Base-by-base conservation (phyloP, 2,329 filamentous ascomycete genomes). In the Botrytis hyacinthi region DNA sequence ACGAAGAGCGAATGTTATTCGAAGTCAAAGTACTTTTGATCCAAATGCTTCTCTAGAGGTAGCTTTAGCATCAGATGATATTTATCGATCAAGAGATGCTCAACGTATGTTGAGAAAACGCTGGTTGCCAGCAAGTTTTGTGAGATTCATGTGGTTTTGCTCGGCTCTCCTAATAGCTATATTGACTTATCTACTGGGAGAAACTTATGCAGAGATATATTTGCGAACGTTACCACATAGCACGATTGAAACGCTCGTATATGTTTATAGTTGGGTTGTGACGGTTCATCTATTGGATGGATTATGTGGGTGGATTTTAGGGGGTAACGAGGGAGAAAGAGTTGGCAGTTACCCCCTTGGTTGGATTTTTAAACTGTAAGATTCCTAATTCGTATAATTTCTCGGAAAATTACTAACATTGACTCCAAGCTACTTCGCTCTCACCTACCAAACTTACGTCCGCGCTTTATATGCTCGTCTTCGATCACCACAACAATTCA, bases 361-460 rank as follows among this genome's bases (percentile, higher is more conserved):
- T 76, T 92, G 89, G 88, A 87, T 91, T 60, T 92, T 92, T 78
- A 92, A 92, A 80, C 84, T 92, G 87, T 91, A 80, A 82, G 87
- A 35, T 18, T 29, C 20, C 4, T 10, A 32, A 14, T 65, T 18
- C 51, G 37, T 59, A 42, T 6, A 9, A 57, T 40, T 51, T 0
- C 8, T 54, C 29, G 12, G 16, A 18, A 62, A 16, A 32, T 32
- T n/a, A 40, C 73, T 76, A 44, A 77, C 63, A 63, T 5, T 35
- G 62, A 77, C 12, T 0, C 29, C 2, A 59, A 73, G 79, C 35
- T 91, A 91, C 81, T 91, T 91, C 80, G 89, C 89, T 84, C 82
- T 92, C 70, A 92, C 90, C 9, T 92, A 92, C 81, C 90, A 92
- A 81, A 92, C 90, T 7, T 92, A 92, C 81, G 90, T 92, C 20